These are phyloP conservation scores for Chondrus crispus DNA, from an alignment of 23 red algal genomes.

Conservation along the genomic window DNA sequence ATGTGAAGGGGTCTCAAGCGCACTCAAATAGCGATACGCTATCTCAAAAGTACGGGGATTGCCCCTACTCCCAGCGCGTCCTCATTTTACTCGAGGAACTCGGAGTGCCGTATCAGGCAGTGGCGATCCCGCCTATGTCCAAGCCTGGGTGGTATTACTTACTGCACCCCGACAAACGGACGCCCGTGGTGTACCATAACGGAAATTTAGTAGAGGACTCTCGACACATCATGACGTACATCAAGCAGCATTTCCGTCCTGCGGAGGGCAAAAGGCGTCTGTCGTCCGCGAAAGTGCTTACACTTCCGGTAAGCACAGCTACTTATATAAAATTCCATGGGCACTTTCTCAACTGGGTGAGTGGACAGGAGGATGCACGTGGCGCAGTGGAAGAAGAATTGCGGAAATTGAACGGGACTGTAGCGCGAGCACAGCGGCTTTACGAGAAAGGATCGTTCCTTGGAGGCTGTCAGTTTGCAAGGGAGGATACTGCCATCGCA, in stretches of 20 bases:
- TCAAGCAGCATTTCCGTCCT: conserved; percentile 8
- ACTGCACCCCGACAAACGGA: conserved; percentile 27
- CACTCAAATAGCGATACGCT: not conserved
- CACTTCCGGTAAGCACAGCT: conserved; percentile 1
- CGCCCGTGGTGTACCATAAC: conserved; percentile 59
- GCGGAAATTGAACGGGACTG: conserved; percentile 4
- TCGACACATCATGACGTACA: conserved; percentile 51
- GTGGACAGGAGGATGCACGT: not conserved
- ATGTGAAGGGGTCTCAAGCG: not conserved
- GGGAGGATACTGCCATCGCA: conserved; percentile 52
- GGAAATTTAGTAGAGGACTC: conserved; percentile 52
- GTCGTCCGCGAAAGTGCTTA: conserved; percentile 31
- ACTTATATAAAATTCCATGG: conserved; percentile 41
- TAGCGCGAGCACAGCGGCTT: conserved; percentile 28
- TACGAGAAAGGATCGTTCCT: conserved; percentile 38
- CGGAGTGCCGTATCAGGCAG: conserved; percentile 28
- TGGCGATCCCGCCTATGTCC: not conserved
- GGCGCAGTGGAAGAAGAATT: conserved; percentile 32
- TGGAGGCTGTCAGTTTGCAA: conserved; percentile 37
- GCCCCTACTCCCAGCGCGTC: conserved; percentile 73
- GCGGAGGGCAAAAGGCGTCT: not conserved
- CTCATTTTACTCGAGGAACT: conserved; percentile 56
- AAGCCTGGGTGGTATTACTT: conserved; percentile 78
- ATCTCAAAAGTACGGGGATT: conserved; percentile 39
- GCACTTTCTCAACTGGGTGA: conserved; percentile 50